These are phyloP conservation scores for Excoecaria cochinchinensis DNA, from an alignment of 345 rosid species.

Conservation along the genomic window DNA sequence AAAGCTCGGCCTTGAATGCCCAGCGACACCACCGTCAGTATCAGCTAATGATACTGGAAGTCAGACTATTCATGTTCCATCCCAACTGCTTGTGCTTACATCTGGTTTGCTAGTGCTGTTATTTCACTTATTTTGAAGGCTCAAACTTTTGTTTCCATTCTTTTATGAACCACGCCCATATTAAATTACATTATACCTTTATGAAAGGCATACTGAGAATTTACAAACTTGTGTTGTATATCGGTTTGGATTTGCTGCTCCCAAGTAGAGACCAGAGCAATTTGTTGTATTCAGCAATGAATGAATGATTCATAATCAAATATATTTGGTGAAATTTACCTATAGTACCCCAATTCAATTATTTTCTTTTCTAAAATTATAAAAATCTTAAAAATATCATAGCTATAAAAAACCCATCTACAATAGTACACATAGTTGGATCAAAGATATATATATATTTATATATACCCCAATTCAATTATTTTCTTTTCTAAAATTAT, in stretches of 20 bases:
- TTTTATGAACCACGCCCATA: not conserved
- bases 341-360: no score
- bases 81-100: conserved; percentile 10
- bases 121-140: conserved; percentile 17
- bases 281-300: not conserved
- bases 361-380: no score
- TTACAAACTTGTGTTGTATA: not conserved
- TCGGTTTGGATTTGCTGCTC: not conserved
- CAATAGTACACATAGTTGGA: no score
- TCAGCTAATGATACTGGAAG: not conserved
- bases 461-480: no score
- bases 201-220: not conserved
- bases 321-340: not conserved
- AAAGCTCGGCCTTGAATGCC: conserved; percentile 27
- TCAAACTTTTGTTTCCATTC: conserved; percentile 1
- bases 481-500: no score
- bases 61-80: conserved; percentile 8
- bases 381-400: no score
- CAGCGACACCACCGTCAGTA: conserved; percentile 19
- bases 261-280: not conserved
- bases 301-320: not conserved
- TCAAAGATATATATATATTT: no score
- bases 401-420: no score
- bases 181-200: not conserved
- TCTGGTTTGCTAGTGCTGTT: conserved; percentile 4